A percentile compares a stretch with the other conserved stretches of the same genome.
phyloP scores from a whole-genome alignment of 78 protist genomes.

The Dictyostelium citrinum region DNA sequence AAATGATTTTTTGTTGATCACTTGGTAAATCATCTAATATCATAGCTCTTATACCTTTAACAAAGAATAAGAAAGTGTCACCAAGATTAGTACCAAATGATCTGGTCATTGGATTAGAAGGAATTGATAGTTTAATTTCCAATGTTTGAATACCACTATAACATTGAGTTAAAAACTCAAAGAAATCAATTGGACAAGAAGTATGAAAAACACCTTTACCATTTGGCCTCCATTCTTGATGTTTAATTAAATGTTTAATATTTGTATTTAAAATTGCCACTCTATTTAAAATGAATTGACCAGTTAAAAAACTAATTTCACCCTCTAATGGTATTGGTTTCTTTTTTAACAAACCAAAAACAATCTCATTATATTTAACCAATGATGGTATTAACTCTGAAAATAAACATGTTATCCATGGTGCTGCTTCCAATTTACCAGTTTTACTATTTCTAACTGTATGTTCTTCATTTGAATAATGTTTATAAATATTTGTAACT shows the following conservation, averaged over 20 bases:
- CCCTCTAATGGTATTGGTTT: conserved; percentile 37
- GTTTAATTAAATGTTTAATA: conserved; percentile 5
- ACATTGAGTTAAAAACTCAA: conserved; percentile 20
- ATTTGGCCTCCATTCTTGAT: conserved; percentile 41
- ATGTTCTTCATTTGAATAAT: conserved; percentile 11
- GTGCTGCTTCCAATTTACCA: conserved; percentile 8
- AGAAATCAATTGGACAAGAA: conserved; percentile 42
- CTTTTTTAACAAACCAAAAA: background rate
- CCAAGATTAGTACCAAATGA: conserved; percentile 60
- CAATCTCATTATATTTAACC: conserved; percentile 19
- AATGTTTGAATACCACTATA: conserved; percentile 21
- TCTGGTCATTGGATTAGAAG: background rate
- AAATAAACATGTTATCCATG: conserved; percentile 51
- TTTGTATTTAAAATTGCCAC: background rate
- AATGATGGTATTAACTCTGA: conserved; percentile 16
- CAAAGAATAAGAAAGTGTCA: conserved; percentile 33
- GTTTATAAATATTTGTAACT: background rate
- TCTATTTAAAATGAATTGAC: conserved; percentile 53
- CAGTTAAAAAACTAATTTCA: conserved; percentile 36
- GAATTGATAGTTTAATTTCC: conserved; percentile 4
- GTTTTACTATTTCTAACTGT: conserved; percentile 1
- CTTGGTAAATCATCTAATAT: background rate
- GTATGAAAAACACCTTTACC: conserved; percentile 56
- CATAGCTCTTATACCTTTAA: background rate
- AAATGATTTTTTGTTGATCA: background rate